These are phyloP conservation scores for Metrosideros polymorpha DNA, from an alignment of 441 rosid genomes.

Conservation along the genomic window DNA sequence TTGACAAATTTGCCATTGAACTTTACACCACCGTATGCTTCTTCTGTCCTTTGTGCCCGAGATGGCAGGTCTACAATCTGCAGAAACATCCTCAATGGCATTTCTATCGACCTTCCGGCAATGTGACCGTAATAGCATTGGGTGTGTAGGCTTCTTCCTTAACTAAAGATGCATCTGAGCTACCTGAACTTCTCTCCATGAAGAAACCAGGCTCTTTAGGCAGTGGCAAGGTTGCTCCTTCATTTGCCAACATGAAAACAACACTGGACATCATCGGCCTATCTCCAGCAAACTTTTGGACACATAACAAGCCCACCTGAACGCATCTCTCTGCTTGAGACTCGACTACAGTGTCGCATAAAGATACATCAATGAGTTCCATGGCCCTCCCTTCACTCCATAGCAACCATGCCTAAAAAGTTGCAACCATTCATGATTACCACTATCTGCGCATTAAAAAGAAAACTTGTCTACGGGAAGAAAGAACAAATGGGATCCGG, in stretches of 20 bases:
- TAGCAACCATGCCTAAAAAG: not conserved
- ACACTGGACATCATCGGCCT: not conserved
- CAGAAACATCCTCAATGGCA: not conserved
- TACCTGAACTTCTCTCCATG: no score
- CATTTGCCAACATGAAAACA: not conserved
- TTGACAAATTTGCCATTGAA: no score
- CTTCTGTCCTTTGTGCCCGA: not conserved
- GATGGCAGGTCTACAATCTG: not conserved
- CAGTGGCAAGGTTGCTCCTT: not conserved
- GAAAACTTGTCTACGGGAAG: no score
- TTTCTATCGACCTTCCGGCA: not conserved
- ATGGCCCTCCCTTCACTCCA: not conserved
- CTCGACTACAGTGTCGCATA: not conserved
- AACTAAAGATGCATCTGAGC: not conserved
- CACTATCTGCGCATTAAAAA: no score
- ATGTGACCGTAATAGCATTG: not conserved
- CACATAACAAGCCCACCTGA: not conserved
- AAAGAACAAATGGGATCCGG: no score
- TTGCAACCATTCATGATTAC: not conserved
- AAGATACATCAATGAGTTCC: not conserved
- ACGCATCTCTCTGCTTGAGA: not conserved
- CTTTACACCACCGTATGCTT: no score
- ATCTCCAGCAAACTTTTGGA: not conserved
- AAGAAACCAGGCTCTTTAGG: not conserved
- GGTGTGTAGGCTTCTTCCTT: not conserved